Evolutionary conservation across 139 green algal species (phyloP), one percentile per base, ranked within the genome.

Genomic region (Diplosphaera chodatii): DNA sequence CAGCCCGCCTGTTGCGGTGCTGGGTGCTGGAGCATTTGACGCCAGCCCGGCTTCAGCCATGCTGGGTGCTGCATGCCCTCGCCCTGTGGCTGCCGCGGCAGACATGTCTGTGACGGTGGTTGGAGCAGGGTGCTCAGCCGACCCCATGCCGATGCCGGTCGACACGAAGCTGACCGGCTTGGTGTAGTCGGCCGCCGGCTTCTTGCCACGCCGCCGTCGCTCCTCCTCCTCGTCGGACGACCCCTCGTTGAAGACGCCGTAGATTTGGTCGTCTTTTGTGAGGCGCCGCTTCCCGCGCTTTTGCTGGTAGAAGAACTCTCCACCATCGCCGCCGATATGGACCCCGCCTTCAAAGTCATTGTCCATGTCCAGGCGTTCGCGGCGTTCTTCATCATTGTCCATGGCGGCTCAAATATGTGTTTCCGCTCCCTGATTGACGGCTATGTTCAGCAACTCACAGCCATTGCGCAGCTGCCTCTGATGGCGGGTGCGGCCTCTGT

Each of bases 81-180:
- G 40, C 15, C 33, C 59, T n/a, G 2, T 23, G 3, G 27, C 28
- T 25, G 27, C 41, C 56, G 70, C 66, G 59, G 28, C 34, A 23
- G 67, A 63, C 40, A 48, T 31, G 66, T 69, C 66, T 73, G 21
- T 10, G 69, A 40, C 48, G 4, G 48, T 59, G 8, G 48, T 59
- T 25, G 48, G 48, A 5, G 48, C 68, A 16, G 68, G 70, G 62
- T 75, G 75, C 40, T 77, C 40, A 25, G 32, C 56, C 16, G 15
- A 73, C n/a, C 40, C 75, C 74, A 32, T 84, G 67, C 18, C 70
- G 0, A 77, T 76, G 37, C 89, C 89, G 4, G 73, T 88, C n/a
- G 85, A 91, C 1, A 97, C 87, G 70, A 97, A 97, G n/a, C 72
- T 79, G 0, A 97, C 89, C 0, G 92, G 90, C 62, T 87, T 91